These are phyloP conservation scores for Pseudogymnoascus sp. DNA, from an alignment of 2,329 filamentous ascomycete genomes.

Conservation along the genomic window DNA sequence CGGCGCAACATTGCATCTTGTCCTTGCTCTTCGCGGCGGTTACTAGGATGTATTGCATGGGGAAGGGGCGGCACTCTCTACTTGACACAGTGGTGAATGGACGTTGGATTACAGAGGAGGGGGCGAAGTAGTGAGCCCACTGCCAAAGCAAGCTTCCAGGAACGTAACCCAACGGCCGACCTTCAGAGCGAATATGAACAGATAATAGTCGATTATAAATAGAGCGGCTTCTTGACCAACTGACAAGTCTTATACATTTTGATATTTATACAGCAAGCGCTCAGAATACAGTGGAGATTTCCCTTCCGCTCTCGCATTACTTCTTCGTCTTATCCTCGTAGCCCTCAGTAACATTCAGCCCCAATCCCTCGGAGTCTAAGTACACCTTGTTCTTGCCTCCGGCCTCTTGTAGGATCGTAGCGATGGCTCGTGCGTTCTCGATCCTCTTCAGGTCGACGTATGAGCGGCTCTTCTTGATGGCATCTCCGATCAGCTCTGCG, in stretches of 20 bases:
- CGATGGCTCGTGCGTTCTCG: constrained; percentile 88
- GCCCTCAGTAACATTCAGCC: constrained; percentile 71
- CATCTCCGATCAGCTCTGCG: constrained; percentile 94
- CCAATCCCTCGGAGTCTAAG: constrained; percentile 82
- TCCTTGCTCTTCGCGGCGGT: constrained; percentile 86
- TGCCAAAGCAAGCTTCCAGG: not conserved
- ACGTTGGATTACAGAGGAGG: not conserved
- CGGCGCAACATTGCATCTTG: constrained; percentile 88
- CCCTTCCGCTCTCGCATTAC: constrained; percentile 29
- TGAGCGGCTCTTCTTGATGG: constrained; percentile 97
- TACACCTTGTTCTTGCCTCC: constrained; percentile 89
- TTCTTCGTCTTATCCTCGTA: constrained; percentile 40
- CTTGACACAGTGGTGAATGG: not conserved
- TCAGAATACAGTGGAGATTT: constrained; percentile 43
- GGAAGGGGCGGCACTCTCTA: not conserved
- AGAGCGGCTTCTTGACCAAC: constrained; percentile 6
- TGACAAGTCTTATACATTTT: constrained; percentile 9
- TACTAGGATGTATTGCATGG: not conserved
- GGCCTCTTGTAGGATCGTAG: constrained; percentile 75
- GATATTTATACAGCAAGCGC: constrained; percentile 17
- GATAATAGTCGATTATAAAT: constrained; percentile 6
- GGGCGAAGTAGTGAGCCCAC: not conserved
- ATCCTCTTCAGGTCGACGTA: constrained; percentile 98
- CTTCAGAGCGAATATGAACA: not conserved
- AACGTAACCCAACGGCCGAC: not conserved